Base-by-base conservation (phyloP, 1,139 yeast species). In the Pichia sp. region DNA sequence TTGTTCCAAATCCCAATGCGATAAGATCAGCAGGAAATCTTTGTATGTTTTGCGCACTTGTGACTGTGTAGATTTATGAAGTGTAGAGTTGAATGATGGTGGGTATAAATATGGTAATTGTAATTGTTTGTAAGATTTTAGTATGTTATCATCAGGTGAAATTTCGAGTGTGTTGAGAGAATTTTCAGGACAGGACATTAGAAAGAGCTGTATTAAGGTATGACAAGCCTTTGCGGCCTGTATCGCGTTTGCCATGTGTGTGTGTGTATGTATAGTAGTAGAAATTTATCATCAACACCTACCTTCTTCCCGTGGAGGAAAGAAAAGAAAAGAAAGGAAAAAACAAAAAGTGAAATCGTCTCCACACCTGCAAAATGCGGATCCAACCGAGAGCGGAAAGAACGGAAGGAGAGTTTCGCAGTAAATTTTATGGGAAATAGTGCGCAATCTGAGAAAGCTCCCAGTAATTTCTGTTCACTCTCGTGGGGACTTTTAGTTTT, bases 1-100 rank as follows among this genome's bases (percentile, higher is more conserved):
- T 48, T 84, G 78, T 13, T 69, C 68, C 28, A 74, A 60, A 1
- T 70, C 56, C 50, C 59, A 69, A 31, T 48, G 47, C 2, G 55
- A 48, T n/a, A 69, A 52, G 1, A 66, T 63, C 20, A 62, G 2
- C 8, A 41, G 11, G 11, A 47, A 37, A 23, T 43, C 37, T 2
- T 35, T 34, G 22, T 33, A 46, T 1, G 51, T 37, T 18, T 32
- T 21, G 5, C 18, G 4, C 1, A 41, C 44, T 30, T 35, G 37
- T 5, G 11, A 5, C 18, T 41, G 39, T 6, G 45, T 37, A 13
- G 8, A 6, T 10, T 18, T 16, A 16, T 44, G 48, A n/a, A 44
- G 33, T 4, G 9, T 9, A 6, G 15, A 6, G 21, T 38, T 22
- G 27, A 44, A 44, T 4, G 38, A 36, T 13, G 19, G 20, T 13